Evolutionary conservation across 805 yeast genomes (phyloP), one percentile per base, ranked within the genome.

Genomic region (Osmozyma mogii): DNA sequence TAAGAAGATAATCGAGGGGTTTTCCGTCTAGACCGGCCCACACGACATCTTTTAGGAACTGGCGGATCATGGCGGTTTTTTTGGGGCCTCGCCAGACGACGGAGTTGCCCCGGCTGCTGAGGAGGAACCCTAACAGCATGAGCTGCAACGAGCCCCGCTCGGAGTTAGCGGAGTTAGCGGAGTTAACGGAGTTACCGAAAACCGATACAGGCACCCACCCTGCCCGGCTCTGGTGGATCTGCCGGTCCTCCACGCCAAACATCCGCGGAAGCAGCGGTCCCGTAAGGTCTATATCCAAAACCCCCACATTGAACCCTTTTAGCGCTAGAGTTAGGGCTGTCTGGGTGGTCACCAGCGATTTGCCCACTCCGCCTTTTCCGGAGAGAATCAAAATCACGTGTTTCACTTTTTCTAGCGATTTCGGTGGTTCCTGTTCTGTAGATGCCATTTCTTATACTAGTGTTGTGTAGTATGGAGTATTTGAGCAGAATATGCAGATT

Each of bases 21-120:
- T 39, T 32, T 12, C 31, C 32, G 16, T 70, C 61, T 12, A 68
- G 70, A 8, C 45, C 45, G 15, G 26, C 30, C 99, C 99, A 92
- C 17, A 73, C 72, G 2, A 89, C 95, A 51, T 92, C 97, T 37
- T 75, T 72, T 24, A 94, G 63, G 50, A 92, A 89, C 58, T 92
- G 99, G 37, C 88, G 72, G 21, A 92, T 83, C 97, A 92, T 92
- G 9, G 96, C 96, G 0, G 96, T 88, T 51, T 94, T 92, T 56
- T 89, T 87, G 3, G 99, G 98, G 0, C 99, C 99, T 49, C 97
- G 68, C 99, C 99, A 92, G 7, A 92, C 96, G 11, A 92, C 92
- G 15, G 94, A 77, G 45, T 81, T 84, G 16, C 94, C 94, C 38
- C 97, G 58, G 47, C 84, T 79, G 15, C 80, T 78, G 5, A 92